Evolutionary conservation across 768 basidiomycete genomes (phyloP).

Genomic region (Cytidiella melzeri): DNA sequence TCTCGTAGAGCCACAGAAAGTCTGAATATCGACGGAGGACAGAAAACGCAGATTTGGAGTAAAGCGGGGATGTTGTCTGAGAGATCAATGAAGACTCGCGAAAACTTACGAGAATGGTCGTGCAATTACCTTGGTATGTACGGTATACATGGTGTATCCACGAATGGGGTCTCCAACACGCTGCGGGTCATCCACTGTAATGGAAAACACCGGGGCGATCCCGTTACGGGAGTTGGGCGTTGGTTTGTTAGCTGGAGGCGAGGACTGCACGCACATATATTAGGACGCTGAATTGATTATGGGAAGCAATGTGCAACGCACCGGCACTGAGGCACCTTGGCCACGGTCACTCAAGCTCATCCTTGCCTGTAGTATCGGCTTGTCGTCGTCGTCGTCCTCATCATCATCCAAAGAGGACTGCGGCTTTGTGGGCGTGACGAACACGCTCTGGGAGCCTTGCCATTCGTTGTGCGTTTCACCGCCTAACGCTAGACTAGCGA

Average conservation of each 20-base stretch:
- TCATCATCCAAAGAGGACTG: conserved; percentile 12
- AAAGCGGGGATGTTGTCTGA: conserved; percentile 82
- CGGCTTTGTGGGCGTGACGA: conserved; percentile 23
- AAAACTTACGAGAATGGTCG: not conserved
- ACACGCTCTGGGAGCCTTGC: conserved; percentile 33
- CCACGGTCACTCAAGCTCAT: conserved; percentile 14
- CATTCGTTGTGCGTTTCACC: conserved; percentile 45
- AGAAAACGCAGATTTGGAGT: conserved; percentile 78
- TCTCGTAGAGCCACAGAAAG: conserved; percentile 94
- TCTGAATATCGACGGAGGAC: conserved; percentile 97
- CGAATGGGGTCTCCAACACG: conserved; percentile 95
- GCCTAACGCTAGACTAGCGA: conserved; percentile 41
- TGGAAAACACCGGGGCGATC: conserved; percentile 58
- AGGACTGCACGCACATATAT: conserved; percentile 3
- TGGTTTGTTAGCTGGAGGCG: conserved; percentile 2
- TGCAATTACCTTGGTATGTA: conserved; percentile 70
- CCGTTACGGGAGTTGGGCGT: not conserved
- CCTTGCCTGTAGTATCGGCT: conserved; percentile 22
- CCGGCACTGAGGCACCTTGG: conserved; percentile 8
- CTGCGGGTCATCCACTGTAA: conserved; percentile 95
- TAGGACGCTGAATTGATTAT: not conserved
- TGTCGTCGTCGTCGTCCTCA: conserved; percentile 29
- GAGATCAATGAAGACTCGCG: not conserved
- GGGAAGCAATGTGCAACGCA: conserved; percentile 5
- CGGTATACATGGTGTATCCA: conserved; percentile 94